Percentiles rank a stretch among this genome's conserved stretches.
phyloP scores from a whole-genome alignment of 2,329 filamentous ascomycete species.

The Amauroascus niger region DNA sequence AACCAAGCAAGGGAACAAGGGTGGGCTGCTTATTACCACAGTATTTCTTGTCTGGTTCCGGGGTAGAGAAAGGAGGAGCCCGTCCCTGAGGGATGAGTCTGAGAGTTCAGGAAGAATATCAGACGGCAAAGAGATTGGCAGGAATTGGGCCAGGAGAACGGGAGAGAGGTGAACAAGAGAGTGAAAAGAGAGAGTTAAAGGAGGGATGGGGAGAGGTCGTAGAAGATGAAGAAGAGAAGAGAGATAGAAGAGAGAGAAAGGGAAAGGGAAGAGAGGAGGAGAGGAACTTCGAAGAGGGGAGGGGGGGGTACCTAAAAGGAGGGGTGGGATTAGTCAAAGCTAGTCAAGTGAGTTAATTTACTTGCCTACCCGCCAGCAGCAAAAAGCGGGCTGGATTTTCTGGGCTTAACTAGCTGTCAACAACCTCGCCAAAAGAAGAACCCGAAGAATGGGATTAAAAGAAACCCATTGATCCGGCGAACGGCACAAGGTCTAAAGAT shows the following conservation, averaged over 20 bases:
- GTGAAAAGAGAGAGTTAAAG: conserved; percentile 6
- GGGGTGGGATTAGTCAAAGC: conserved; percentile 15
- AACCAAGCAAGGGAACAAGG: conserved; percentile 11
- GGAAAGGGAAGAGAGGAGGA: conserved; percentile 12
- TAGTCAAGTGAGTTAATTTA: conserved; percentile 17
- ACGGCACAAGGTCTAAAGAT: too few relatives aligned
- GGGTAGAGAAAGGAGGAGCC: not conserved
- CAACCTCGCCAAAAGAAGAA: not conserved
- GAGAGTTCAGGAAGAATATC: too few relatives aligned
- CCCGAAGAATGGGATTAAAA: not conserved
- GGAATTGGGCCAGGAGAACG: not conserved
- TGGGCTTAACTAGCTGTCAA: not conserved
- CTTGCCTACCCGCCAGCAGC: too few relatives aligned
- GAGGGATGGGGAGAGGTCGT: conserved; percentile 4
- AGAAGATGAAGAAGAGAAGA: conserved; percentile 9
- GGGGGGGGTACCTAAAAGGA: not conserved
- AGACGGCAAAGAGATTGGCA: not conserved
- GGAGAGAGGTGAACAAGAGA: not conserved
- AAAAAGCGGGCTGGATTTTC: not conserved
- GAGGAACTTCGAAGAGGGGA: conserved; percentile 21
- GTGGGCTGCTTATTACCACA: not conserved
- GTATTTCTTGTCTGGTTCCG: conserved; percentile 13
- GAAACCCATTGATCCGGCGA: too few relatives aligned
- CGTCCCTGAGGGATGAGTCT: not conserved
- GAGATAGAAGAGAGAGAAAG: conserved; percentile 9